A percentile compares a stretch with the other conserved stretches of the same genome.
Evolutionary conservation across 495 filamentous ascomycete genomes (phyloP).

Genomic region (Opeltia flavorubescens): DNA sequence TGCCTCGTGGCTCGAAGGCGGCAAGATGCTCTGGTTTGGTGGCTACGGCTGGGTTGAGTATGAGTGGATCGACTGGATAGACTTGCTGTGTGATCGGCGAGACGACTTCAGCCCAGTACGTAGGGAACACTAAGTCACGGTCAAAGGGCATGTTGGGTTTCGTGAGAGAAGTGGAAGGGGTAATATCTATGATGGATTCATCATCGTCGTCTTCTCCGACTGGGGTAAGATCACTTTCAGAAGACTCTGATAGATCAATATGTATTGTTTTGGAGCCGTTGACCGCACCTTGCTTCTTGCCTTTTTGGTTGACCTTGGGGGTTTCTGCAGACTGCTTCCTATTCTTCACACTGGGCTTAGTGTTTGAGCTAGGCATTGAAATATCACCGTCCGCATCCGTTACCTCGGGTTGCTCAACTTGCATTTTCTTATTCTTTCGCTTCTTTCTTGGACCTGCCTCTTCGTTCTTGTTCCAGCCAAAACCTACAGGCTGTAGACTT

Average conservation of each 20-base stretch:
- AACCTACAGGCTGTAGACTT: conserved; percentile 76
- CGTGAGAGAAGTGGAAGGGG: conserved; percentile 19
- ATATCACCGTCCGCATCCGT: conserved; percentile 13
- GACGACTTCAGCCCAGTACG: conserved; percentile 86
- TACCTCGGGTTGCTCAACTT: conserved; percentile 3
- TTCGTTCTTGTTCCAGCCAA: conserved; percentile 81
- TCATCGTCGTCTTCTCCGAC: conserved; percentile 16
- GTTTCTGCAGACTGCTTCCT: too few species aligned
- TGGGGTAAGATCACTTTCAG: conserved; percentile 5
- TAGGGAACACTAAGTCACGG: conserved; percentile 62
- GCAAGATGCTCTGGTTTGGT: conserved; percentile 55
- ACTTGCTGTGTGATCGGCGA: conserved; percentile 67
- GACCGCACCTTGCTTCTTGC: conserved; percentile 15
- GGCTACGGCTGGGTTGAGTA: conserved; percentile 51
- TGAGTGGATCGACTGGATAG: conserved; percentile 61
- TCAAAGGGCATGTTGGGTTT: conserved; percentile 36
- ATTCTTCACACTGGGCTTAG: too few species aligned
- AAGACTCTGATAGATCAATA: conserved; percentile 24
- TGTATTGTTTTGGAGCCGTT: conserved; percentile 14
- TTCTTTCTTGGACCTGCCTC: conserved; percentile 35
- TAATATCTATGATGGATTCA: conserved; percentile 29
- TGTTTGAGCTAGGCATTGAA: too few species aligned
- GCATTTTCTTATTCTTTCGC: too few species aligned
- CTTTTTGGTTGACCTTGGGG: neutral
- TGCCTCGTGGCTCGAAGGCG: conserved; percentile 69